Evolutionary conservation across 805 yeast species (phyloP), one percentile per base, ranked within the genome.

Genomic region (Cyberlindnera nakhonratchasimensis): DNA sequence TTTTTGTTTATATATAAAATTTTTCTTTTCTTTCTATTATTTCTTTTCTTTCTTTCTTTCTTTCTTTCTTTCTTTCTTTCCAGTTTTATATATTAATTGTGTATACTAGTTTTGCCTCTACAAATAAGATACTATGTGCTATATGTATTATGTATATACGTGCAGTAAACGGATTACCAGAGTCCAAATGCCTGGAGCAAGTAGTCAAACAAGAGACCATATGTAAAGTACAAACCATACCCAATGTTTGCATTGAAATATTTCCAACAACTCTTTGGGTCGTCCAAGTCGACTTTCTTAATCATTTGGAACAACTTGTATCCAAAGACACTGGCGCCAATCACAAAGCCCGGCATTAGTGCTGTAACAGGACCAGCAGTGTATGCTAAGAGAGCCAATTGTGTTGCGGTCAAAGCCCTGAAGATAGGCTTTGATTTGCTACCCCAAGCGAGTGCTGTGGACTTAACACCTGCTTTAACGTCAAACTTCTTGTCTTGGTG

Each of bases 401-500:
- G 99, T 1, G 79, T 79, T 2, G 70, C 69, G 6, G 87, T 75
- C 50, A 89, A 59, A 1, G 75, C 80, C 34, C 77, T 70, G 54
- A 86, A 70, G 31, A 89, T 77, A 10, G 79, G 73, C 59, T 85
- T 89, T 1, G 96, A 77, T 24, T 77, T 73, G 18, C 74, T 76
- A 8, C 95, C 95, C 99, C 99, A 95, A 2, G 86, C 90, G 52
- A 93, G 72, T 7, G 99, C 99, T 1, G 98, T 89, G 2, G 96
- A 86, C 62, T 89, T 89, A 53, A 93, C 84, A 17, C 99, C 99
- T 0, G 96, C 97, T 44, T 75, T 72, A 40, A 86, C 67, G 64
- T 93, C 99, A 57, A 83, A 93, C 39, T 63, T 66, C 66, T 93
- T 93, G 64, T 93, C 99, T 66, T 93, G 99, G 61, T 93, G 99